Evolutionary conservation across 1,139 yeast genomes (phyloP).

Genomic region (Nakaseomyces uthaithaninus): DNA sequence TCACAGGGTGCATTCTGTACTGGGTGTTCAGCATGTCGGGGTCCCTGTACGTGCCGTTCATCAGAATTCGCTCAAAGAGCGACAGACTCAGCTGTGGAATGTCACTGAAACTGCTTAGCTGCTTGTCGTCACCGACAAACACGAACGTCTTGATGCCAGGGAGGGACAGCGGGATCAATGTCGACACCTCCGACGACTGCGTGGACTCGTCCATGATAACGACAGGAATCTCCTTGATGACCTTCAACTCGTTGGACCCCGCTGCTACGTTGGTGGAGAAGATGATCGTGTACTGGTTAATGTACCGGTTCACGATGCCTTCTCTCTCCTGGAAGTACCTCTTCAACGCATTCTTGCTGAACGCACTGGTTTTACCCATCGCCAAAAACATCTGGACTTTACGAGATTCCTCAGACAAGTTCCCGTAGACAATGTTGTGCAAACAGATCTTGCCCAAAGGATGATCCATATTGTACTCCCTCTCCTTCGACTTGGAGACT

Average conservation of each 20-base stretch:
- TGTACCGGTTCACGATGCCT: constrained; percentile 41
- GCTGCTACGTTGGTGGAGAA: constrained; percentile 67
- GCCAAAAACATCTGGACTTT: constrained; percentile 40
- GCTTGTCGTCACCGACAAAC: constrained; percentile 66
- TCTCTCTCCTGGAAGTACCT: constrained; percentile 41
- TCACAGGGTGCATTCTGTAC: constrained; percentile 64
- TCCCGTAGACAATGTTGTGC: constrained; percentile 50
- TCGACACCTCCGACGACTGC: constrained; percentile 63
- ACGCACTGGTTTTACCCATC: constrained; percentile 34
- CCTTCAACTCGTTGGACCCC: constrained; percentile 55
- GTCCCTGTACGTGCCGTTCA: constrained; percentile 47
- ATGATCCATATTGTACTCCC: constrained; percentile 49
- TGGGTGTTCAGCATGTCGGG: constrained; percentile 67
- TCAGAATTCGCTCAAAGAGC: constrained; percentile 49
- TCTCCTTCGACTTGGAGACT: constrained; percentile 52
- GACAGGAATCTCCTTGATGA: constrained; percentile 50
- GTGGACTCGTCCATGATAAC: constrained; percentile 68
- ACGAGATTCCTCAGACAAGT: constrained; percentile 40
- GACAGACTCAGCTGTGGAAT: constrained; percentile 53
- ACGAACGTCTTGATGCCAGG: constrained; percentile 60
- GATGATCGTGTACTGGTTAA: constrained; percentile 59
- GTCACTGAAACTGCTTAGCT: constrained; percentile 54
- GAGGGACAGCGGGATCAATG: constrained; percentile 61
- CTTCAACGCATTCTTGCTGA: constrained; percentile 42
- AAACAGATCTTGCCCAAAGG: constrained; percentile 52